Conservation (phyloP, 306 rosid species). For the Cucurbita argyrosperma region DNA sequence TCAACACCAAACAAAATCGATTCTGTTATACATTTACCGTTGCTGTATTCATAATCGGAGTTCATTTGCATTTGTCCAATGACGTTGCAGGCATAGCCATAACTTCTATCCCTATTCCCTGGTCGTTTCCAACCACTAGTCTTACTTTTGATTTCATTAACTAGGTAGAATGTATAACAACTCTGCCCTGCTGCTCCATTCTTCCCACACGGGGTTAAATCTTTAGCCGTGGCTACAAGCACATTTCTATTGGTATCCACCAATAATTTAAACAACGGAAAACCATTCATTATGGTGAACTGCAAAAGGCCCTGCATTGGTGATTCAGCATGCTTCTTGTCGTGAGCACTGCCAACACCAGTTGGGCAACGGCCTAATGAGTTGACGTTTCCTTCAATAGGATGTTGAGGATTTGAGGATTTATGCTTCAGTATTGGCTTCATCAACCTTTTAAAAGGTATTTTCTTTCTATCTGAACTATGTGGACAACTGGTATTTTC, state of each 20-base stretch:
- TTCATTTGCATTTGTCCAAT: slow-evolving; percentile 67
- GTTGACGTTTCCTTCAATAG: slow-evolving; percentile 22
- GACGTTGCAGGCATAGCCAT: slow-evolving; percentile 47
- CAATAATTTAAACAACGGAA: slow-evolving; percentile 56
- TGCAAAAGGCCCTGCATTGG: slow-evolving; percentile 55
- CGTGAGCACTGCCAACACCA: slow-evolving; percentile 14
- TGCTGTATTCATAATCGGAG: slow-evolving; percentile 21
- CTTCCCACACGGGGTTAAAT: slow-evolving; percentile 35
- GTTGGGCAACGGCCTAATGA: slow-evolving; percentile 21
- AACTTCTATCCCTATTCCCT: slow-evolving; percentile 42
- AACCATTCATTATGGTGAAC: slow-evolving; percentile 52
- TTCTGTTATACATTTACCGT: slow-evolving; percentile 32
- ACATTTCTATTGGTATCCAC: slow-evolving; percentile 37
- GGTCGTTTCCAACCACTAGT: slow-evolving; percentile 60
- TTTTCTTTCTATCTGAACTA: slow-evolving; percentile 20
- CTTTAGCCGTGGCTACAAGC: slow-evolving; percentile 57
- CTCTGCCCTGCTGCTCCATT: slow-evolving; percentile 34
- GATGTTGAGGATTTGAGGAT: slow-evolving; percentile 25
- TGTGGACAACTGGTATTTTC: slow-evolving; percentile 30
- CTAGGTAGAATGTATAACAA: slow-evolving; percentile 54
- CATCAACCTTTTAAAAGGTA: slow-evolving; percentile 36
- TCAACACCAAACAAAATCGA: slow-evolving; percentile 46
- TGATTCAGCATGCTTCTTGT: slow-evolving; percentile 33
- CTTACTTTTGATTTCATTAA: slow-evolving; percentile 67
- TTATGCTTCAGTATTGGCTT: slow-evolving; percentile 63